phyloP scores from a whole-genome alignment of 1,139 yeast genomes.

The Geotrichum siamense region DNA sequence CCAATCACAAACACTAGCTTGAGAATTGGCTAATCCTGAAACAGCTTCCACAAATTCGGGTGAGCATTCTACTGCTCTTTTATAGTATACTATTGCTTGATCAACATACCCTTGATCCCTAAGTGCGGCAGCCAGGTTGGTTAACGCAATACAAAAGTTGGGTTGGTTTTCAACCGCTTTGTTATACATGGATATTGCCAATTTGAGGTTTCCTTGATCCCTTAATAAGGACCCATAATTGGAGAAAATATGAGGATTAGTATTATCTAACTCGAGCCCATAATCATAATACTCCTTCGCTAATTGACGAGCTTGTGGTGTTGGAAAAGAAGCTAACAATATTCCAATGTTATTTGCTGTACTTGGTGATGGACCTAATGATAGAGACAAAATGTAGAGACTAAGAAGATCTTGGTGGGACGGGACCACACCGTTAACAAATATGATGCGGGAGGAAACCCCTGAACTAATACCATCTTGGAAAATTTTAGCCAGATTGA shows the following conservation, averaged over 20 bases:
- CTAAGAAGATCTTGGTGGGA: slow-evolving; percentile 28
- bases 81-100: slow-evolving; percentile 30
- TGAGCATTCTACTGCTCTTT: slow-evolving; percentile 29
- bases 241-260: slow-evolving; percentile 34
- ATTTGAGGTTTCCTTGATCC: slow-evolving; percentile 30
- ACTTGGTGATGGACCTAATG: slow-evolving; percentile 31
- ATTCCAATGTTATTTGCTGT: slow-evolving; percentile 35
- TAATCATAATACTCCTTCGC: slow-evolving; percentile 32
- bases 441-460: slow-evolving; percentile 25
- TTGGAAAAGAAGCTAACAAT: slow-evolving; percentile 26
- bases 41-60: slow-evolving; percentile 33
- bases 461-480: slow-evolving; percentile 35
- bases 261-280: slow-evolving; percentile 31
- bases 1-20: slow-evolving; percentile 34
- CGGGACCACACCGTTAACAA: slow-evolving; percentile 30
- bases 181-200: slow-evolving; percentile 32
- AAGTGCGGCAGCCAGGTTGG: slow-evolving; percentile 33
- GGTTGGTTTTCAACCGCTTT: slow-evolving; percentile 32
- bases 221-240: slow-evolving; percentile 33
- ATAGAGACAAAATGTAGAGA: slow-evolving; percentile 30
- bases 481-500: slow-evolving; percentile 33
- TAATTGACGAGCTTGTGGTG: slow-evolving; percentile 13
- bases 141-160: slow-evolving; percentile 31
- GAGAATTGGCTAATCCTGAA: slow-evolving; percentile 32
- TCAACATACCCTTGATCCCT: slow-evolving; percentile 33